Evolutionary conservation across 352 stramenopile genomes (phyloP).

Genomic region (Phytophthora nicotianae): DNA sequence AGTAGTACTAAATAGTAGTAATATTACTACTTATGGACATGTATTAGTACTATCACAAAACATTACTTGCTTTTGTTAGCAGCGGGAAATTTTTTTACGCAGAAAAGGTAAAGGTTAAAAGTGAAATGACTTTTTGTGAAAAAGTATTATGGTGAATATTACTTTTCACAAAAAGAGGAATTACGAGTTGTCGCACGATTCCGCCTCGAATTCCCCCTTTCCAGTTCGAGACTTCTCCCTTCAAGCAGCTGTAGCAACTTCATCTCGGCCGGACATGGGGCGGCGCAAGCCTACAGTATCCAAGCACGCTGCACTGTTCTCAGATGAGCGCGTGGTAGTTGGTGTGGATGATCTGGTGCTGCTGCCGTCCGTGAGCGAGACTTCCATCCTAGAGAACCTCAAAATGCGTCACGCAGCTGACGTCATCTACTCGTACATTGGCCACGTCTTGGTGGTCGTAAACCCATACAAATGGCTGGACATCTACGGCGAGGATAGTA

Average conservation of each 20-base stretch:
- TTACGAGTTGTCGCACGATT: too few relatives aligned
- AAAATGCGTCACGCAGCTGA: slow-evolving; percentile 87
- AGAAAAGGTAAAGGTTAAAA: too few relatives aligned
- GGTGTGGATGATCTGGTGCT: slow-evolving; percentile 88
- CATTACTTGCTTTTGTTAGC: too few relatives aligned
- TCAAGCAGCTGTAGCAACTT: slow-evolving; percentile 29
- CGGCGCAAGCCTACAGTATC: slow-evolving; percentile 26
- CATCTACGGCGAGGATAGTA: slow-evolving; percentile 85
- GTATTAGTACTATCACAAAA: too few relatives aligned
- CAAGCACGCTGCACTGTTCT: slow-evolving; percentile 41
- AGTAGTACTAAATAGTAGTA: too few relatives aligned
- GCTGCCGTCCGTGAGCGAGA: slow-evolving; percentile 70
- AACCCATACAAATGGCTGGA: slow-evolving; percentile 93
- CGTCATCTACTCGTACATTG: slow-evolving; percentile 91
- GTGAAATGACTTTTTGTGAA: too few relatives aligned
- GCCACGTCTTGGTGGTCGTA: slow-evolving; percentile 87
- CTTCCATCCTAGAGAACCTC: slow-evolving; percentile 88
- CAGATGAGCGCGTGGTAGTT: slow-evolving; percentile 72
- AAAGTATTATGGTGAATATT: too few relatives aligned
- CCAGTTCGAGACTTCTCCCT: slow-evolving; percentile 21
- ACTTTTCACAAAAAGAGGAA: too few relatives aligned
- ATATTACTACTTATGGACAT: too few relatives aligned
- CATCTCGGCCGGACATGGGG: slow-evolving; percentile 30
- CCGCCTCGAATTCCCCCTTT: slow-evolving; percentile 10
- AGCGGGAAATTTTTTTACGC: too few relatives aligned